Conservation (phyloP, 169 alveolate species). For the Plasmodium gonderi region DNA sequence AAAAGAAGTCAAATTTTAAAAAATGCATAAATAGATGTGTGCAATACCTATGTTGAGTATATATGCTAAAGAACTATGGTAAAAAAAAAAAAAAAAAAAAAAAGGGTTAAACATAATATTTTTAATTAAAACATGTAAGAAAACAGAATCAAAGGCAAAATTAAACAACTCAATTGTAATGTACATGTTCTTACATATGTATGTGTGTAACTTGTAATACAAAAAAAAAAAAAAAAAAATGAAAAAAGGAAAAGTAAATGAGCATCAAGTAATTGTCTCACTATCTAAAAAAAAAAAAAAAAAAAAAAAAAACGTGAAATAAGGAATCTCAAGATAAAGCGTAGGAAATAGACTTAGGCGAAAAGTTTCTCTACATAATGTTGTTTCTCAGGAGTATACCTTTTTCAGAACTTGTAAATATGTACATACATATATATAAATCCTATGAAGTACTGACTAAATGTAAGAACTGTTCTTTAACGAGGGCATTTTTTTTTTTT, state of each 20-base stretch:
- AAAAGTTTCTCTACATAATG: background rate
- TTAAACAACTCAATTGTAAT: too few relatives aligned
- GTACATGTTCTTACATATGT: too few relatives aligned
- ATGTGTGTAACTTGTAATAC: too few relatives aligned
- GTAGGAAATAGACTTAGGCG: background rate
- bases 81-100: background rate
- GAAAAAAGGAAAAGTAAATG: background rate
- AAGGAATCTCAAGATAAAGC: background rate
- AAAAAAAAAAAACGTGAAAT: background rate
- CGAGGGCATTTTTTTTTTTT: background rate
- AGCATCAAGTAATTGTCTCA: background rate
- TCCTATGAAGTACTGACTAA: background rate
- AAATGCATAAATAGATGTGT: background rate
- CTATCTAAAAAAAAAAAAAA: background rate
- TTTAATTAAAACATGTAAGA: background rate
- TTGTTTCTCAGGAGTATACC: background rate
- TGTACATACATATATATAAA: background rate
- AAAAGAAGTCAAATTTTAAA: too few relatives aligned
- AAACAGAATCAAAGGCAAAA: background rate
- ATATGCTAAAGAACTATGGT: background rate
- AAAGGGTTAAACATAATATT: background rate
- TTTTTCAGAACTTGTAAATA: background rate
- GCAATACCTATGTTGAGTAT: background rate
- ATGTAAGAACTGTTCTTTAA: conserved; percentile 1
- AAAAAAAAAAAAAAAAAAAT: too few relatives aligned